phyloP scores from a whole-genome alignment of 768 basidiomycete species.

The Termitomyces sp. region DNA sequence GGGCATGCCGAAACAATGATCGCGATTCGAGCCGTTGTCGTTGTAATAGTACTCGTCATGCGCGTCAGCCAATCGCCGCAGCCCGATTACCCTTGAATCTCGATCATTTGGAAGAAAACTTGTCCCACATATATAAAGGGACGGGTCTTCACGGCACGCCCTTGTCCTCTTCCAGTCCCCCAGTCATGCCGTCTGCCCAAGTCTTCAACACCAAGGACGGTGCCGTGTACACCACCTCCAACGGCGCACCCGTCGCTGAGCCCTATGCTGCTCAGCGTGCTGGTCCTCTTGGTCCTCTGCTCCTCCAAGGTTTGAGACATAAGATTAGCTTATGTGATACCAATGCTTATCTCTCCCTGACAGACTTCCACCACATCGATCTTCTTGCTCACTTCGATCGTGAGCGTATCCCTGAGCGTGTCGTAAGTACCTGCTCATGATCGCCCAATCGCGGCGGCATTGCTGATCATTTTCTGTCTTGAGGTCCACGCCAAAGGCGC shows the following conservation, averaged over 20 bases:
- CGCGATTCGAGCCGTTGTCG: neutral
- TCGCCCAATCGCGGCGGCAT: conserved; percentile 19
- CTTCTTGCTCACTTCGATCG: conserved; percentile 90
- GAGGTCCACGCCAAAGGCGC: conserved; percentile 91
- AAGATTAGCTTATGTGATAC: neutral
- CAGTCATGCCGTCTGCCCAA: conserved; percentile 33
- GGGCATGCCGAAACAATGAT: neutral
- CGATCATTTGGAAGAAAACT: neutral
- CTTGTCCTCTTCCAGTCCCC: neutral
- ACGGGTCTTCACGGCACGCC: neutral
- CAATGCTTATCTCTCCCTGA: neutral
- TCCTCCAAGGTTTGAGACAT: conserved; percentile 68
- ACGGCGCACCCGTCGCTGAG: conserved; percentile 70
- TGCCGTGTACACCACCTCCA: conserved; percentile 81
- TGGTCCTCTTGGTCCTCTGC: conserved; percentile 74
- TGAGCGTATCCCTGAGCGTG: conserved; percentile 95
- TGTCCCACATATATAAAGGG: neutral
- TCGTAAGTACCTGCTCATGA: conserved; percentile 43
- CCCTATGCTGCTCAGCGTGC: conserved; percentile 80
- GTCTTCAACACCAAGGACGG: conserved; percentile 51
- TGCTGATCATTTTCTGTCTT: conserved; percentile 12
- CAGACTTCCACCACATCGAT: conserved; percentile 89
- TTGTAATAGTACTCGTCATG: neutral
- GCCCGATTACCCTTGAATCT: conserved; percentile 1
- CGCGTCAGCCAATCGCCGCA: neutral